Conservation (phyloP, 306 rosid species). For the Citrullus mucosospermus region DNA sequence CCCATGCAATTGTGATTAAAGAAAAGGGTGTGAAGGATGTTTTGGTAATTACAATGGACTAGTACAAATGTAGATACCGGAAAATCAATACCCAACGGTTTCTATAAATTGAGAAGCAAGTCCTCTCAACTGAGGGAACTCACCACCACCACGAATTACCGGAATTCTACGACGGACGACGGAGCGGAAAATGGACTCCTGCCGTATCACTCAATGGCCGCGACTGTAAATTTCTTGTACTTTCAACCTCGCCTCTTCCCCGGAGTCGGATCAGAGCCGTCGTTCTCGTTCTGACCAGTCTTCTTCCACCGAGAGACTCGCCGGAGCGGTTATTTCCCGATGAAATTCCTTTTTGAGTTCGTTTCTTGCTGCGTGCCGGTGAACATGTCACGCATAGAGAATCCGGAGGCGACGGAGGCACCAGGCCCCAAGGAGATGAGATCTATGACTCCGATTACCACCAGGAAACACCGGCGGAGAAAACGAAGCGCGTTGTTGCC, state of each 20-base stretch:
- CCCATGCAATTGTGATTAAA: neutral
- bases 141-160: neutral
- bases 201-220: neutral
- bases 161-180: neutral
- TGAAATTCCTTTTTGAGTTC: conserved; percentile 7
- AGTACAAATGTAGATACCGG: neutral
- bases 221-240: neutral
- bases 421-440: neutral
- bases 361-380: conserved; percentile 8
- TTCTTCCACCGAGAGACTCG: neutral
- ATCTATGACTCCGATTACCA: neutral
- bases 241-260: neutral
- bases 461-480: conserved; percentile 1
- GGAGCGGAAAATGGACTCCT: neutral
- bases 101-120: neutral
- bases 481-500: neutral
- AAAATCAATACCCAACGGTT: neutral
- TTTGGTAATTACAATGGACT: neutral
- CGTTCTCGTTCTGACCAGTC: neutral
- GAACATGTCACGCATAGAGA: neutral
- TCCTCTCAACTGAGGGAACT: neutral
- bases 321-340: neutral
- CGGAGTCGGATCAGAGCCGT: neutral
- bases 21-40: neutral
- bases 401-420: neutral